Conservation (phyloP, 139 green algal species). For the Closterium sp. region DNA sequence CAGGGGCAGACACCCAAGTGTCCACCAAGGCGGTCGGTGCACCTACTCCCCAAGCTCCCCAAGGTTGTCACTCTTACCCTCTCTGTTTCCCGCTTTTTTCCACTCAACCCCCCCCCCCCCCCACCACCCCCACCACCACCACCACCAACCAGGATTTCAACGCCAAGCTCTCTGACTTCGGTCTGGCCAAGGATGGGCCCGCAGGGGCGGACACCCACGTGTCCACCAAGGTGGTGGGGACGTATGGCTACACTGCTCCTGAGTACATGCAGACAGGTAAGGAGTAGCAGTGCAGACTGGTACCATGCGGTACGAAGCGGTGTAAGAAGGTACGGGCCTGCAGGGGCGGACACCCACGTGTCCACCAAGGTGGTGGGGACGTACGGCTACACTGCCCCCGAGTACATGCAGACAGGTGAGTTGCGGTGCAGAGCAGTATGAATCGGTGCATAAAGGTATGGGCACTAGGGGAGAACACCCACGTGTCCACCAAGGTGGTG, state of each 20-base stretch:
- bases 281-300: no score
- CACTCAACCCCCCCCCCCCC: no score
- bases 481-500: conserved; percentile 36
- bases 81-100: background rate
- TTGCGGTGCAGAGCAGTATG: no score
- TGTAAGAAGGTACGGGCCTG: background rate
- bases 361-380: background rate
- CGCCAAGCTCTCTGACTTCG: conserved; percentile 60
- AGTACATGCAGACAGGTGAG: no score
- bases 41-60: no score
- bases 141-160: conserved; percentile 1
- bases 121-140: background rate
- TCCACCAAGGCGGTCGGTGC: no score
- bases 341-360: background rate
- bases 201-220: conserved; percentile 21
- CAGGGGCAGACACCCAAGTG: no score
- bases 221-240: conserved; percentile 53
- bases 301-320: no score
- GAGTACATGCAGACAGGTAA: conserved; percentile 52
- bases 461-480: no score
- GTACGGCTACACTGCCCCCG: background rate
- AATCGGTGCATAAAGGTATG: no score
- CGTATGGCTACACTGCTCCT: conserved; percentile 60
- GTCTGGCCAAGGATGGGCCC: conserved; percentile 47
- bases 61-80: no score